These are phyloP conservation scores for Fusarium newnesense DNA, from an alignment of 2,329 filamentous ascomycete genomes.

Conservation along the genomic window DNA sequence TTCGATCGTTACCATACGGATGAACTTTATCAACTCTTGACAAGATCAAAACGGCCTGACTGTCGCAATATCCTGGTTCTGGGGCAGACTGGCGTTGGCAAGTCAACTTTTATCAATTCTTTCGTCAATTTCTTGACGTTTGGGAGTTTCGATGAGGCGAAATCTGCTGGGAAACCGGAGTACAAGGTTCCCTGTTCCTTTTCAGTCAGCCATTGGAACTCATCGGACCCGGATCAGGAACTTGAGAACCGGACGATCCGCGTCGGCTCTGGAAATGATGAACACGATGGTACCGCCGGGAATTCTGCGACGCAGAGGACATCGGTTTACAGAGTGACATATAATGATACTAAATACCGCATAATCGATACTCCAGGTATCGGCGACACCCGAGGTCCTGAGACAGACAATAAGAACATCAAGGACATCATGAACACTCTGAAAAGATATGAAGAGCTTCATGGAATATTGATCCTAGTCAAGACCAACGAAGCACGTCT, in stretches of 20 bases:
- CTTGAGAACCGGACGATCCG: conserved; percentile 9
- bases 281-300: conserved; percentile 18
- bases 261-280: conserved; percentile 17
- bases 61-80: conserved; percentile 57
- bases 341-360: neutral
- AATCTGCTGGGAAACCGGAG: neutral
- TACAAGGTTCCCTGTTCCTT: conserved; percentile 33
- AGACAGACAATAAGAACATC: conserved; percentile 24
- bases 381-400: conserved; percentile 24
- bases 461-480: conserved; percentile 28
- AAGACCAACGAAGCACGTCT: conserved; percentile 20
- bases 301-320: conserved; percentile 26
- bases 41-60: conserved; percentile 8
- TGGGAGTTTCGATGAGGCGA: conserved; percentile 52
- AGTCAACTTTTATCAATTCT: conserved; percentile 61
- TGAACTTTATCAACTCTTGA: neutral
- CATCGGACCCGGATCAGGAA: neutral
- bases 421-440: conserved; percentile 7
- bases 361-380: conserved; percentile 28
- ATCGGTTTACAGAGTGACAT: neutral
- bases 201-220: neutral
- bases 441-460: conserved; percentile 20
- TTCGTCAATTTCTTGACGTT: conserved; percentile 58
- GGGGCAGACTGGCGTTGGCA: conserved; percentile 60
- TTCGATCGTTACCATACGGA: conserved; percentile 14